Percentiles rank a stretch among this genome's conserved stretches.
Evolutionary conservation across 441 rosid species (phyloP).

Genomic region (Corymbia calophylla): DNA sequence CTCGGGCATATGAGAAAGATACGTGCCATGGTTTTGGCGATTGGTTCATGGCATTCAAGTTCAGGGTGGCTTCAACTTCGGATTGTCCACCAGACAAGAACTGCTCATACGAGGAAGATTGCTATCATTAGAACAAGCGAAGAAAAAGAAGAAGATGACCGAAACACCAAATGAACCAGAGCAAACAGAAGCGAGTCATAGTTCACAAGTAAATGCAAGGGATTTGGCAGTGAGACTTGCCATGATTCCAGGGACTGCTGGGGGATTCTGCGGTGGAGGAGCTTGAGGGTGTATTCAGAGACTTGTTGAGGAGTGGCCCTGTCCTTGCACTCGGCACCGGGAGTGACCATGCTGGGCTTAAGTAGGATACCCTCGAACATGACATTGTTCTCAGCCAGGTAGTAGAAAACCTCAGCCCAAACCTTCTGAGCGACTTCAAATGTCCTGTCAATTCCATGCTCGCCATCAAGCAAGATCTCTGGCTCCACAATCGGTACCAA

Average conservation of each 20-base stretch:
- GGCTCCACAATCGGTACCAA: conserved; percentile 97
- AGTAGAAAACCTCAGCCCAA: conserved; percentile 95
- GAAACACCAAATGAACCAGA: not conserved
- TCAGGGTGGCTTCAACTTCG: conserved; percentile 87
- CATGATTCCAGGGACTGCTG: conserved; percentile 92
- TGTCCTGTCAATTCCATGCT: conserved; percentile 76
- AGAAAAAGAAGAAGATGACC: not conserved
- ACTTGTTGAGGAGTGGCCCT: conserved; percentile 71
- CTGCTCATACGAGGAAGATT: conserved; percentile 25
- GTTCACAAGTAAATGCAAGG: not conserved
- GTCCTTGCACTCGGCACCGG: conserved; percentile 87
- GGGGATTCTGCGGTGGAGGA: conserved; percentile 70
- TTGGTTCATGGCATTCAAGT: conserved; percentile 96
- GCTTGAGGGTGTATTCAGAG: conserved; percentile 85
- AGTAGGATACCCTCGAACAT: conserved; percentile 86
- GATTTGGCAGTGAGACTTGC: conserved; percentile 20
- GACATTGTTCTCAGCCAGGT: conserved; percentile 85
- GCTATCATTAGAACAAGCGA: not conserved
- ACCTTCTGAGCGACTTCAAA: conserved; percentile 83
- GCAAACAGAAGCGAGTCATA: not conserved
- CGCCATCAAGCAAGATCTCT: conserved; percentile 90
- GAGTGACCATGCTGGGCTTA: conserved; percentile 98
- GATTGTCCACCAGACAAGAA: conserved; percentile 96
- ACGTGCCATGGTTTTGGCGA: conserved; percentile 87
- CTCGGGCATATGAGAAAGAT: conserved; percentile 90